phyloP scores from a whole-genome alignment of 352 stramenopile species.

The Phytophthora foliorum region DNA sequence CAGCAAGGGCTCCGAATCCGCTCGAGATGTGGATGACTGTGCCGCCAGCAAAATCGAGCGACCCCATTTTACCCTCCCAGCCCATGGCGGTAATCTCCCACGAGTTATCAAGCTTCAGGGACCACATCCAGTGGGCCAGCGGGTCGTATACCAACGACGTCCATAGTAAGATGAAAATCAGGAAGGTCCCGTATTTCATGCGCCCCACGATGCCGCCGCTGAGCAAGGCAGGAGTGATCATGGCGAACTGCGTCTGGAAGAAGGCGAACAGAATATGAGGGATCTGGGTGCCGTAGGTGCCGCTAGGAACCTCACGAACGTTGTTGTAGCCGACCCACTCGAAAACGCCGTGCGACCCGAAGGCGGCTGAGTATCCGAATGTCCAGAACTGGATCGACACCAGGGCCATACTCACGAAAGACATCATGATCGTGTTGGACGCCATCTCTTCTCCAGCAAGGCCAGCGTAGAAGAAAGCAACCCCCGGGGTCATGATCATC shows the following conservation, averaged over 20 bases:
- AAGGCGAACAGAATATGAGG: too few species aligned
- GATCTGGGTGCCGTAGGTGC: conserved; percentile 68
- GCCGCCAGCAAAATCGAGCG: conserved; percentile 85
- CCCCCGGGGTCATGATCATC: conserved; percentile 80
- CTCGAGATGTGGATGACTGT: conserved; percentile 88
- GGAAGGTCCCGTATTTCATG: conserved; percentile 81
- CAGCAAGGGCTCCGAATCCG: conserved; percentile 81
- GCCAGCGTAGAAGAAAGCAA: conserved; percentile 89
- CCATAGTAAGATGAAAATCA: conserved; percentile 86
- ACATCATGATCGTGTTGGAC: conserved; percentile 89
- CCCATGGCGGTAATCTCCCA: conserved; percentile 56
- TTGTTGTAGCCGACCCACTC: conserved; percentile 67
- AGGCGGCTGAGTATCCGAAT: conserved; percentile 80
- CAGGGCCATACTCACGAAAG: conserved; percentile 79
- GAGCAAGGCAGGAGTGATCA: conserved; percentile 81
- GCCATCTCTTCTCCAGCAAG: conserved; percentile 79
- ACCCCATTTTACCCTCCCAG: conserved; percentile 79
- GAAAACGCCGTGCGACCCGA: conserved; percentile 70
- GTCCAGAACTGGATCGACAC: conserved; percentile 85
- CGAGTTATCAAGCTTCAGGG: conserved; percentile 60
- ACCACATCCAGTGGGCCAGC: conserved; percentile 90
- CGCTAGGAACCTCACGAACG: conserved; percentile 49
- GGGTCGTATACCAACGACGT: conserved; percentile 88
- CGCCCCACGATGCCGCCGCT: conserved; percentile 85
- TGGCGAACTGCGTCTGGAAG: conserved; percentile 88